Evolutionary conservation across 2,329 filamentous ascomycete genomes (phyloP).

Genomic region (Botrytis tulipae): DNA sequence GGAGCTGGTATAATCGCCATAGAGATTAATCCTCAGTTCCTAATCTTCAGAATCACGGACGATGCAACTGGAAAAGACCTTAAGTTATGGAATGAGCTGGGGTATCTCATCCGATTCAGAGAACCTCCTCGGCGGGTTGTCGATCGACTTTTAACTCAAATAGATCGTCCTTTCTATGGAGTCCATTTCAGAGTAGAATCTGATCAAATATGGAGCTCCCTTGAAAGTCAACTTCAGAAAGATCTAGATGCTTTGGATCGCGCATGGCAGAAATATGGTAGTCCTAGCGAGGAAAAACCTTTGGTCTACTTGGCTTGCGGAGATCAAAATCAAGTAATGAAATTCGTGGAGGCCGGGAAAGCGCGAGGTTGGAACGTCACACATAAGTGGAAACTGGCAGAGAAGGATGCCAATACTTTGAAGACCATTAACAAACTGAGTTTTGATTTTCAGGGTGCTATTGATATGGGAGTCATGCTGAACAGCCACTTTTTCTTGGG

Average conservation of each 20-base stretch:
- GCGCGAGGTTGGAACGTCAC: constrained; percentile 40
- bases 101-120: constrained; percentile 38
- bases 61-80: constrained; percentile 40
- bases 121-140: constrained; percentile 35
- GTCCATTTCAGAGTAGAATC: constrained; percentile 42
- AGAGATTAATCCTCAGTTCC: constrained; percentile 37
- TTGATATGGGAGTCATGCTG: constrained; percentile 40
- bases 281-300: constrained; percentile 30
- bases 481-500: constrained; percentile 40
- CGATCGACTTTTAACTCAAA: constrained; percentile 29
- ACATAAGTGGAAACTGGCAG: constrained; percentile 39
- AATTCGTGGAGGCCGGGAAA: constrained; percentile 36
- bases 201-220: constrained; percentile 41
- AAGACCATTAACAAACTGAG: constrained; percentile 34
- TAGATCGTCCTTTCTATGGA: constrained; percentile 38
- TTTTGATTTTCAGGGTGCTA: constrained; percentile 41
- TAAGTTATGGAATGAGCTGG: constrained; percentile 40
- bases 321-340: constrained; percentile 38
- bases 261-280: constrained; percentile 37
- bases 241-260: constrained; percentile 41
- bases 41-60: constrained; percentile 41
- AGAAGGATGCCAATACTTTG: constrained; percentile 27
- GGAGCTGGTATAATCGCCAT: constrained; percentile 38
- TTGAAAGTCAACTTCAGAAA: constrained; percentile 39
- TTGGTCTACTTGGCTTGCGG: constrained; percentile 41